Conservation (phyloP, 371 early-diverging fungal genomes). For the Pancytospora epiphaga region DNA sequence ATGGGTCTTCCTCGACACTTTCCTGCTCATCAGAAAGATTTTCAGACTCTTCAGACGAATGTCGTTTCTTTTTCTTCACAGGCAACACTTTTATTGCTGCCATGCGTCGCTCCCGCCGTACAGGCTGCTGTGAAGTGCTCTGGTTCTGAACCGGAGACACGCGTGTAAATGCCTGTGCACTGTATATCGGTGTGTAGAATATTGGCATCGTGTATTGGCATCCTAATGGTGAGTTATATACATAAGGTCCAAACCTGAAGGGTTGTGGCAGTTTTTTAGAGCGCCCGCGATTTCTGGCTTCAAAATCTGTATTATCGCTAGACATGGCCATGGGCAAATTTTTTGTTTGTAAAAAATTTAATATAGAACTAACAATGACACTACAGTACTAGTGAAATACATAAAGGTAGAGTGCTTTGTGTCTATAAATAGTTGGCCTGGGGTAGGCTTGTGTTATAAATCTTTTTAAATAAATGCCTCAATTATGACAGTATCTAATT, state of each 20-base stretch:
- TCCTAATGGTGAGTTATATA: slow-evolving; percentile 48
- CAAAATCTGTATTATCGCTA: not conserved
- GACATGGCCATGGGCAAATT: no score
- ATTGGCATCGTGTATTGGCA: slow-evolving; percentile 42
- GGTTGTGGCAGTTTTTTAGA: slow-evolving; percentile 1
- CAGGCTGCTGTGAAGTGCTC: not conserved
- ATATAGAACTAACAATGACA: no score
- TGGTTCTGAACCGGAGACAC: not conserved
- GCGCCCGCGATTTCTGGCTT: not conserved
- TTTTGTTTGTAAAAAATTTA: no score
- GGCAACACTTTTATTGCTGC: slow-evolving; percentile 11
- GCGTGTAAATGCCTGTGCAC: not conserved
- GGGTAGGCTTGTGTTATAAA: no score
- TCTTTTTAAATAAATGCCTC: no score
- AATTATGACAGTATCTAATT: no score
- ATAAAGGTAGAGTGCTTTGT: no score
- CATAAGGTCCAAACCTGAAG: slow-evolving; percentile 19
- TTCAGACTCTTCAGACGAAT: not conserved
- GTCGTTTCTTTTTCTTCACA: not conserved
- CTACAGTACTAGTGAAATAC: no score
- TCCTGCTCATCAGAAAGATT: not conserved
- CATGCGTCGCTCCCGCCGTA: slow-evolving; percentile 1
- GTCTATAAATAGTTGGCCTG: no score
- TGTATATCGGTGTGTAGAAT: slow-evolving; percentile 15
- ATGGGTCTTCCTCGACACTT: slow-evolving; percentile 52